These are phyloP conservation scores for Cytospora leucostoma DNA, from an alignment of 2,329 filamentous ascomycete species.

Conservation along the genomic window DNA sequence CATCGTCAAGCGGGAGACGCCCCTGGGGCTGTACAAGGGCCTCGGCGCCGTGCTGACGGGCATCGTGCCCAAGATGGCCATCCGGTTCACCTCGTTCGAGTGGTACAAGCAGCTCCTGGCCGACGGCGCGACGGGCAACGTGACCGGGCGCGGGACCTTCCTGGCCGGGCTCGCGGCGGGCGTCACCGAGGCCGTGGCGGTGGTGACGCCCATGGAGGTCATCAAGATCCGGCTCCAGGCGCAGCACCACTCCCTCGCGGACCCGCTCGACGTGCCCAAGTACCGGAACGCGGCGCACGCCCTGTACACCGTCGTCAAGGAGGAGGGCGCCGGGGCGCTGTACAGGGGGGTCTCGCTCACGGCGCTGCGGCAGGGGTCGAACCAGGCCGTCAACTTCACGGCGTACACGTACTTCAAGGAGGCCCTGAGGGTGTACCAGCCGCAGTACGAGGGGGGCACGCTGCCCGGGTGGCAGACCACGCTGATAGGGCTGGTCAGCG, in stretches of 20 bases:
- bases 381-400: slow-evolving; percentile 98
- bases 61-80: slow-evolving; percentile 99
- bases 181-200: slow-evolving; percentile 92
- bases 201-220: slow-evolving; percentile 98
- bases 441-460: slow-evolving; percentile 62
- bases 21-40: slow-evolving; percentile 93
- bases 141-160: slow-evolving; percentile 71
- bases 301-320: slow-evolving; percentile 83
- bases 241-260: slow-evolving; percentile 96
- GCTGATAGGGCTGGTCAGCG: slow-evolving; percentile 83
- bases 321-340: slow-evolving; percentile 84
- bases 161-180: slow-evolving; percentile 81
- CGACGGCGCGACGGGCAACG: slow-evolving; percentile 63
- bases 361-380: slow-evolving; percentile 89
- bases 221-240: slow-evolving; percentile 98
- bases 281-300: slow-evolving; percentile 90
- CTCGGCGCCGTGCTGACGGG: slow-evolving; percentile 95
- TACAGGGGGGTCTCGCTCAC: slow-evolving; percentile 95
- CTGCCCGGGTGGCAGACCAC: slow-evolving; percentile 90
- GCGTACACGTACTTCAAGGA: slow-evolving; percentile 94
- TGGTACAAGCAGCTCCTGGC: slow-evolving; percentile 86
- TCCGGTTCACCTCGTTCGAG: slow-evolving; percentile 97
- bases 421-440: slow-evolving; percentile 70
- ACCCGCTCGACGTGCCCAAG: slow-evolving; percentile 93
- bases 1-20: slow-evolving; percentile 88